Evolutionary conservation across 495 filamentous ascomycete species (phyloP), one percentile per base, ranked within the genome.

Genomic region (Neurospora tetraspora): DNA sequence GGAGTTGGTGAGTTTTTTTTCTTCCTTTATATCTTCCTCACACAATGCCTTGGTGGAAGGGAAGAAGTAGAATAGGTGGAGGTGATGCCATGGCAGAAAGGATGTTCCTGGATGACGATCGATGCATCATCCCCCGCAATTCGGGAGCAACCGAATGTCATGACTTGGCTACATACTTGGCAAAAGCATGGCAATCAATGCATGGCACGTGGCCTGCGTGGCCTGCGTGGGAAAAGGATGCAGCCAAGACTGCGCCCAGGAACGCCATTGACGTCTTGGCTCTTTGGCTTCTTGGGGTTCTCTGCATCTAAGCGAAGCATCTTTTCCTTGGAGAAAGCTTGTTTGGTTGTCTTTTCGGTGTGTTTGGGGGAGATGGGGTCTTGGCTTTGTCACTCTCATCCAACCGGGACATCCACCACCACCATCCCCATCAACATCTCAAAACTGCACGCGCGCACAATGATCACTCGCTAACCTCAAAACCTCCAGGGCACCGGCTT

Each of bases 401-500:
- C 38, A 20, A 43, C 40, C n/a, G n/a, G n/a, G n/a, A n/a, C n/a
- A n/a, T n/a, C n/a, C 53, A 31, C 11, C 11, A 59, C 12, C 12
- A 3, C 10, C 69, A 70, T 4, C 23, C 20, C 40, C 39, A 27
- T n/a, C n/a, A n/a, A n/a, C n/a, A n/a, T n/a, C n/a, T n/a, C n/a
- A n/a, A n/a, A 7, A 43, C 23, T 45, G 42, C 16, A 6, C 27
- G n/a, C n/a, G n/a, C n/a, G n/a, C n/a, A n/a, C n/a, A 23, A 47
- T 11, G n/a, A 11, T 1, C n/a, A 27, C 18, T 73, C 27, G 40
- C 80, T 81, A 23, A 80, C 71, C 6, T 1, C 7, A 59, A 7
- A 40, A 4, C 4, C 0, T n/a, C 4, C 42, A 85, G 83, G 92
- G 88, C 31, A 93, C 93, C 12, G 92, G 92, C 61, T 97, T 95